These are phyloP conservation scores for Fusarium sp. DNA, from an alignment of 2,329 filamentous ascomycete genomes.

Conservation along the genomic window DNA sequence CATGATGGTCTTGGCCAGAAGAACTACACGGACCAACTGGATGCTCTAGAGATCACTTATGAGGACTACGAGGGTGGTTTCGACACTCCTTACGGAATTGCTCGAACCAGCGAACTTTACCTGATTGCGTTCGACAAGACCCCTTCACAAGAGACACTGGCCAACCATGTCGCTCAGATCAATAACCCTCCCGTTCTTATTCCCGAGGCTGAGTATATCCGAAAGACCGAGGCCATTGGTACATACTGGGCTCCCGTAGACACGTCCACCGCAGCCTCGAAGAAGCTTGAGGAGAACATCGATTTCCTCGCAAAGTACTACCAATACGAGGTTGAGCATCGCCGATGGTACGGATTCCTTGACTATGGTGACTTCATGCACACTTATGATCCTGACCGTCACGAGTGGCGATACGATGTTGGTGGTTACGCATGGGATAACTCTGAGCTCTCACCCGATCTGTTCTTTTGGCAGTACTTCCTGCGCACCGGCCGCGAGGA, in stretches of 20 bases:
- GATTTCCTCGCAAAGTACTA: slow-evolving; percentile 72
- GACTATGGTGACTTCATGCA: slow-evolving; percentile 76
- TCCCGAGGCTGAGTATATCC: slow-evolving; percentile 64
- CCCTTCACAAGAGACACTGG: slow-evolving; percentile 63
- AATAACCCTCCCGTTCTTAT: slow-evolving; percentile 68
- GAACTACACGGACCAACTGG: slow-evolving; percentile 70
- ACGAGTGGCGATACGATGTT: slow-evolving; percentile 74
- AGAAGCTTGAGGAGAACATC: slow-evolving; percentile 66
- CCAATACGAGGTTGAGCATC: slow-evolving; percentile 67
- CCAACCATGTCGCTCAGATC: slow-evolving; percentile 60
- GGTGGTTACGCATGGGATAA: slow-evolving; percentile 78
- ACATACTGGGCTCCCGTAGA: slow-evolving; percentile 67
- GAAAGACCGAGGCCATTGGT: slow-evolving; percentile 67
- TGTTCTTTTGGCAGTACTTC: slow-evolving; percentile 76
- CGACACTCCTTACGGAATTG: slow-evolving; percentile 71
- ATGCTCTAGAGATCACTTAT: slow-evolving; percentile 74
- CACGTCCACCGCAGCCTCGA: slow-evolving; percentile 37
- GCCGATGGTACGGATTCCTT: slow-evolving; percentile 75
- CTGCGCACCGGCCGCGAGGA: slow-evolving; percentile 71
- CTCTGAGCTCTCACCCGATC: slow-evolving; percentile 73
- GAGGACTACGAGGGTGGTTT: slow-evolving; percentile 73
- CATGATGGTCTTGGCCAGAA: slow-evolving; percentile 71
- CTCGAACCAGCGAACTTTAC: slow-evolving; percentile 70
- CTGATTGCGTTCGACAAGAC: slow-evolving; percentile 68
- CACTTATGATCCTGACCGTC: slow-evolving; percentile 71